These are phyloP conservation scores for Chaetomium sp. DNA, from an alignment of 2,329 filamentous ascomycete genomes.

Conservation along the genomic window DNA sequence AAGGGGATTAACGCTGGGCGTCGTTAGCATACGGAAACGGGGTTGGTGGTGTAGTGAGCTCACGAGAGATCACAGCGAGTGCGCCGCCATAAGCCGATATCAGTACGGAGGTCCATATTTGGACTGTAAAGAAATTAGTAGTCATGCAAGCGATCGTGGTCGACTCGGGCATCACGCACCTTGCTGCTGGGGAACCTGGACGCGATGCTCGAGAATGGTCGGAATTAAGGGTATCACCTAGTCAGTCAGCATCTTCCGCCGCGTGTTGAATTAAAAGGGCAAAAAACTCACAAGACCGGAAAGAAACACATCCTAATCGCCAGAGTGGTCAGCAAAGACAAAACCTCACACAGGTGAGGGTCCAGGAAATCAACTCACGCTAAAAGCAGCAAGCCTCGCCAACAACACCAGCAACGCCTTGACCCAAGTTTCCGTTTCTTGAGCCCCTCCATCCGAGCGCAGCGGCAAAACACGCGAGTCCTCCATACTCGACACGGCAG, in stretches of 20 bases:
- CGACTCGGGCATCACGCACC: neutral
- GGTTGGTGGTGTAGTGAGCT: slow-evolving; percentile 1
- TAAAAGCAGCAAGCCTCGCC: slow-evolving; percentile 17
- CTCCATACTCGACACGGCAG: neutral
- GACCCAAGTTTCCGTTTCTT: neutral
- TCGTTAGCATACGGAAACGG: neutral
- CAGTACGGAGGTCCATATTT: slow-evolving; percentile 22
- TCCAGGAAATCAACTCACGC: slow-evolving; percentile 1
- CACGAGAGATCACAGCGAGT: slow-evolving; percentile 21
- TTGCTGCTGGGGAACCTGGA: slow-evolving; percentile 15
- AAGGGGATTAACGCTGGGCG: slow-evolving; percentile 19
- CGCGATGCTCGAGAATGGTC: slow-evolving; percentile 14
- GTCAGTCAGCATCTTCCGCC: neutral
- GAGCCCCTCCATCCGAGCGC: neutral
- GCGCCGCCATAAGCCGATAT: slow-evolving; percentile 22
- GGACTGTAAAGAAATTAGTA: slow-evolving; percentile 9
- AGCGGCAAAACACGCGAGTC: neutral
- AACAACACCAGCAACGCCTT: slow-evolving; percentile 9
- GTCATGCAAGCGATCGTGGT: neutral
- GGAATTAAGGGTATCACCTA: slow-evolving; percentile 21
- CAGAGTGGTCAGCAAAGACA: neutral
- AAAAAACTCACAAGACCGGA: slow-evolving; percentile 17
- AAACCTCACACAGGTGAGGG: neutral
- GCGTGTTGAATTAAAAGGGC: neutral
- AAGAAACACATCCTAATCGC: slow-evolving; percentile 16